A percentile compares a stretch with the other conserved stretches of the same genome.
phyloP scores from a whole-genome alignment of 2,329 filamentous ascomycete species.

The Colletotrichum neosansevieriae region DNA sequence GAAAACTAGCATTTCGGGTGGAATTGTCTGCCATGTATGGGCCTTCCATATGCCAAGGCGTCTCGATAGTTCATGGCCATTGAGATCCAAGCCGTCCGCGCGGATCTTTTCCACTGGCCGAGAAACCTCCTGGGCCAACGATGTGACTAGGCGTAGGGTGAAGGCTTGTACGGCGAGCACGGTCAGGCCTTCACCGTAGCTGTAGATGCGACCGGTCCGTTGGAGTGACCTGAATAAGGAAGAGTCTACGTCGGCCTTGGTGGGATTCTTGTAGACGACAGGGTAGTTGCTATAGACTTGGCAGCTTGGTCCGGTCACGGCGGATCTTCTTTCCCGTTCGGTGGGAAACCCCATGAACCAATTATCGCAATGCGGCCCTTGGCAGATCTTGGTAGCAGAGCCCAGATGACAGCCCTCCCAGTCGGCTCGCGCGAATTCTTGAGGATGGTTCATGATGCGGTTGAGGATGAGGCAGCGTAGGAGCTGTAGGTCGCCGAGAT shows the following conservation, averaged over 20 bases:
- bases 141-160: conserved; percentile 14
- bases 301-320: neutral
- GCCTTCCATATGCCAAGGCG: neutral
- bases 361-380: conserved; percentile 9
- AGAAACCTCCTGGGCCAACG: neutral
- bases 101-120: neutral
- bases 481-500: neutral
- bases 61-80: neutral
- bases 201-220: conserved; percentile 9
- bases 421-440: conserved; percentile 12
- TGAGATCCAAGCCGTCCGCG: neutral
- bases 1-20: neutral
- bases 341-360: conserved; percentile 31
- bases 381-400: neutral
- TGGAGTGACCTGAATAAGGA: conserved; percentile 6
- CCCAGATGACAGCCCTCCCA: conserved; percentile 17
- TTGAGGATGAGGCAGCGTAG: conserved; percentile 17
- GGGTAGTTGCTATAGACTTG: neutral
- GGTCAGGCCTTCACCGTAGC: conserved; percentile 29
- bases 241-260: neutral
- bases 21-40: neutral
- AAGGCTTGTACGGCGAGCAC: conserved; percentile 21
- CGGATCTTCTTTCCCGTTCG: neutral
- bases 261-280: neutral
- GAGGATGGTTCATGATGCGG: neutral